These are phyloP conservation scores for Capronia americana DNA, from an alignment of 2,329 filamentous ascomycete species.

Conservation along the genomic window DNA sequence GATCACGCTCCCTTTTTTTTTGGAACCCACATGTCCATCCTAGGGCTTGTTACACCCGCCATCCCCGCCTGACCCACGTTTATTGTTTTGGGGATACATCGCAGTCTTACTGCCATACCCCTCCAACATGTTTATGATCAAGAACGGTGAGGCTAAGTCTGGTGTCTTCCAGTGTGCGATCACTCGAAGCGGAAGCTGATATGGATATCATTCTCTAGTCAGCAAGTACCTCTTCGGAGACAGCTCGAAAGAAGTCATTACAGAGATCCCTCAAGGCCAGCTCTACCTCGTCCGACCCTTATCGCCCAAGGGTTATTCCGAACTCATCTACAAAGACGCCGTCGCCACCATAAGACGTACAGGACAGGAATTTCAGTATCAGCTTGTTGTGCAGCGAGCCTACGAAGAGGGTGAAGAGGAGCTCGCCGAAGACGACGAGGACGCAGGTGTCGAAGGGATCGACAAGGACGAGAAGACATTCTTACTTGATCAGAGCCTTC, in stretches of 20 bases:
- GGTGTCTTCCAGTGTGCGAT: constrained; percentile 29
- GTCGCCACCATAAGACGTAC: constrained; percentile 90
- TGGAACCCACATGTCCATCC: neutral
- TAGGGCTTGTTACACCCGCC: neutral
- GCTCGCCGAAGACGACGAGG: constrained; percentile 86
- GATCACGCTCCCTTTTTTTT: neutral
- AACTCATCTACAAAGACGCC: constrained; percentile 98
- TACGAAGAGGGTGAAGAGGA: constrained; percentile 98
- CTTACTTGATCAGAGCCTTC: constrained; percentile 87
- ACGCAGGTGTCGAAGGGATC: constrained; percentile 76
- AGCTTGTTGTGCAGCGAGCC: constrained; percentile 92
- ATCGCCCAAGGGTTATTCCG: constrained; percentile 96
- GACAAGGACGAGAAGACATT: constrained; percentile 98
- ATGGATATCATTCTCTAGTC: constrained; percentile 60
- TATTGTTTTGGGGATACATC: neutral
- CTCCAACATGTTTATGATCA: constrained; percentile 62
- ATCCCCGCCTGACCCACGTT: neutral
- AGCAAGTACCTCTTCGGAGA: constrained; percentile 93
- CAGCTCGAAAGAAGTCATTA: constrained; percentile 86
- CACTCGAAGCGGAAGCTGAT: constrained; percentile 11
- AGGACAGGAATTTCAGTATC: constrained; percentile 94
- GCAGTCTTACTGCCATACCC: constrained; percentile 16
- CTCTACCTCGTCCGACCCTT: constrained; percentile 95
- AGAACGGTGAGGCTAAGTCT: constrained; percentile 56
- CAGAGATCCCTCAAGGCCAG: constrained; percentile 93